Conservation (phyloP, 306 rosid species). For the Boehmeria nivea region DNA sequence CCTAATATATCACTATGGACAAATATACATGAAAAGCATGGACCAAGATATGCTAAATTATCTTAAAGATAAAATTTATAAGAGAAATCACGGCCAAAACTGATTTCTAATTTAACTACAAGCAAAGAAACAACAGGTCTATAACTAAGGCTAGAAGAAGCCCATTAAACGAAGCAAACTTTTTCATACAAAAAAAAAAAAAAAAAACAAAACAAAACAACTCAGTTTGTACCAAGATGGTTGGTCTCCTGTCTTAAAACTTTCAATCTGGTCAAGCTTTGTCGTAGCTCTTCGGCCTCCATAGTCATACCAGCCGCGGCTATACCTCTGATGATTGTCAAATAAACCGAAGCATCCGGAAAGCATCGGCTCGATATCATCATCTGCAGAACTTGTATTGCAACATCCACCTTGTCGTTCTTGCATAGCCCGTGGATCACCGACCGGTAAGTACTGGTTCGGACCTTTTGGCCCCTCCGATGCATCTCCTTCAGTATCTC, state of each 20-base stretch:
- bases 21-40: background rate
- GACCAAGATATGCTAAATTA: conserved; percentile 1
- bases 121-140: conserved; percentile 9
- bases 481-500: conserved; percentile 44
- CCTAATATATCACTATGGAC: no score
- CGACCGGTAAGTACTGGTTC: conserved; percentile 37
- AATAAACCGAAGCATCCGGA: conserved; percentile 50
- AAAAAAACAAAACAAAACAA: no score
- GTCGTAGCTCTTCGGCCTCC: conserved; percentile 68
- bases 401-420: conserved; percentile 50
- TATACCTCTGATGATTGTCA: conserved; percentile 48
- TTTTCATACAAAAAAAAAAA: background rate
- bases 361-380: conserved; percentile 51
- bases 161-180: conserved; percentile 22
- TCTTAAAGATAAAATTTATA: background rate
- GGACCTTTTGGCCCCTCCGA: conserved; percentile 32
- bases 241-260: conserved; percentile 34
- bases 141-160: conserved; percentile 11
- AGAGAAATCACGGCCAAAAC: no score
- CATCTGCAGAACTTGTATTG: conserved; percentile 66
- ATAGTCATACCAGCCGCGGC: conserved; percentile 65
- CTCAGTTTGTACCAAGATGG: conserved; percentile 25
- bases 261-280: conserved; percentile 50
- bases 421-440: conserved; percentile 67
- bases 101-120: conserved; percentile 20